These are phyloP conservation scores for Atractiella rhizophila DNA, from an alignment of 768 basidiomycete species.

Conservation along the genomic window DNA sequence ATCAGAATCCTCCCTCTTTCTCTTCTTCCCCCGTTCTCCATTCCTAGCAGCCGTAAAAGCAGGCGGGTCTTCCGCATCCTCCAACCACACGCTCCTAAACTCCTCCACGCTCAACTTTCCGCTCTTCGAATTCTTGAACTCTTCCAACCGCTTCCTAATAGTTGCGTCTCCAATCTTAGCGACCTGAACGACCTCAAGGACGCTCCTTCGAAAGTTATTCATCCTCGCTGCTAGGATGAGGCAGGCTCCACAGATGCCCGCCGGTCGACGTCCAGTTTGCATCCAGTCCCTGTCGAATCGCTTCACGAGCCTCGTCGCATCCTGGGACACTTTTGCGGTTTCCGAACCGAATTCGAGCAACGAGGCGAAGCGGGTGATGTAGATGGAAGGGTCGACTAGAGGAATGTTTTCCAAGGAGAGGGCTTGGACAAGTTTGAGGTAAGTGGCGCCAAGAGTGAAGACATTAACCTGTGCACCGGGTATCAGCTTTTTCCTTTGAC, in stretches of 20 bases:
- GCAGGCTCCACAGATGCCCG: slow-evolving; percentile 91
- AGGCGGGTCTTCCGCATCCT: slow-evolving; percentile 75
- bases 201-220: slow-evolving; percentile 82
- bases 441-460: slow-evolving; percentile 84
- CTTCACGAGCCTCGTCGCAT: slow-evolving; percentile 76
- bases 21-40: slow-evolving; percentile 17
- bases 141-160: slow-evolving; percentile 69
- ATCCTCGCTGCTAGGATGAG: slow-evolving; percentile 84
- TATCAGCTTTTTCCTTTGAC: too few relatives aligned
- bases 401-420: slow-evolving; percentile 53
- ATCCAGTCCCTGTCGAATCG: slow-evolving; percentile 96
- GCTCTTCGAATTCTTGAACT: slow-evolving; percentile 75
- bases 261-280: slow-evolving; percentile 75
- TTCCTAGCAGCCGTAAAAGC: slow-evolving; percentile 31
- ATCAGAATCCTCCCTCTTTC: slow-evolving; percentile 27
- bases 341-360: slow-evolving; percentile 90
- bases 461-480: slow-evolving; percentile 52
- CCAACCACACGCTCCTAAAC: slow-evolving; percentile 69
- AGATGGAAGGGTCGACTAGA: slow-evolving; percentile 82
- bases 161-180: slow-evolving; percentile 97
- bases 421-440: slow-evolving; percentile 72
- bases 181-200: slow-evolving; percentile 92
- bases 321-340: slow-evolving; percentile 67
- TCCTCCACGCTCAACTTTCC: slow-evolving; percentile 64
- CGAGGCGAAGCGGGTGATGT: slow-evolving; percentile 81